Evolutionary conservation across 768 basidiomycete genomes (phyloP), one percentile per base, ranked within the genome.

Genomic region (Tylopilus cervinicoccineus): DNA sequence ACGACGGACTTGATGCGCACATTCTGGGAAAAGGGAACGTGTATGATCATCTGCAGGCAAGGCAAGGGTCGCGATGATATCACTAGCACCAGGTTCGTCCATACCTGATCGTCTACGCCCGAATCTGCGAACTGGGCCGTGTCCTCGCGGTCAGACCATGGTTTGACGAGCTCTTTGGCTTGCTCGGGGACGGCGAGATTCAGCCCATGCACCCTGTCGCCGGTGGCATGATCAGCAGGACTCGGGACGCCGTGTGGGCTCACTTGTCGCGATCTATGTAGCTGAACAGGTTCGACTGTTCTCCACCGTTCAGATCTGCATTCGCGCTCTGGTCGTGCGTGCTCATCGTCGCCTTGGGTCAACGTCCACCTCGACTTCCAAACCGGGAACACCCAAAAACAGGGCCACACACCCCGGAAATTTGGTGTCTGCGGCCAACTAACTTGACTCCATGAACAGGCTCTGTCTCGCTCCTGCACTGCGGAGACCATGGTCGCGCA

Each of bases 21-120:
- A 58, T 83, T 86, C 62, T 90, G 77, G 1, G 76, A 76, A 71
- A 93, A 93, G 0, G 90, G 87, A 40, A 93, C 67, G 63, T 90
- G 88, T 51, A 93, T 74, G 58, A 92, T 84, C 47, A 91, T 72
- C 89, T 92, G 55, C 38, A 38, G 23, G 14, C 33, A 61, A n/a
- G n/a, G n/a, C n/a, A n/a, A n/a, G 51, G 52, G 47, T 52, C 43
- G 43, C 39, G 45, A 48, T 62, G 45, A 59, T 44, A 45, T 29
- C 39, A 45, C 34, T n/a, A n/a, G n/a, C n/a, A 31, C 14, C 19
- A 14, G 39, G 45, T 13, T 32, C 38, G 22, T 27, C 50, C 72
- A 41, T 51, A 87, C 89, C 78, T 93, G 88, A 60, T 93, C 89
- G 55, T 93, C 90, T 13, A 91, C 89, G 27, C 81, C 83, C 0